These are phyloP conservation scores for Fusarium penzigii DNA, from an alignment of 2,329 filamentous ascomycete genomes.

Conservation along the genomic window DNA sequence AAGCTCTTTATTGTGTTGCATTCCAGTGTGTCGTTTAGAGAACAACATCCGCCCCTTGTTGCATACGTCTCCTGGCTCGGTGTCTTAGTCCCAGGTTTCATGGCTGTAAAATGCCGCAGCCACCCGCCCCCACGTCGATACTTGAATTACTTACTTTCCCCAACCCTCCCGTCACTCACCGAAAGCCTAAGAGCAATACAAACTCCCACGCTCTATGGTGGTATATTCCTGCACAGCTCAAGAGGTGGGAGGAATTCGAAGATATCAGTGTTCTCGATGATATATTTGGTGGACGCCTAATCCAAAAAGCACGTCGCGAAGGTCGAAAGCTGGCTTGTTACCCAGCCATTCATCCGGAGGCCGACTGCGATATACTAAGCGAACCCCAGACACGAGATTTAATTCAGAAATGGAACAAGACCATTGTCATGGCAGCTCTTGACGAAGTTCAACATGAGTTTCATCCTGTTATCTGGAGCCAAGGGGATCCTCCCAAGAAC, in stretches of 20 bases:
- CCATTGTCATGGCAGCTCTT: slow-evolving; percentile 13
- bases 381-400: slow-evolving; percentile 6
- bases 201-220: background rate
- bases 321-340: background rate
- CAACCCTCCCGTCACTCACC: slow-evolving; percentile 8
- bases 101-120: slow-evolving; percentile 1
- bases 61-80: too few relatives aligned
- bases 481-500: background rate
- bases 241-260: slow-evolving; percentile 8
- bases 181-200: slow-evolving; percentile 5
- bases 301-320: background rate
- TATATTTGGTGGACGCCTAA: background rate
- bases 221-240: slow-evolving; percentile 1
- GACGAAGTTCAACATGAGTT: slow-evolving; percentile 7
- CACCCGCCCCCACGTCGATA: slow-evolving; percentile 8
- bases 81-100: too few relatives aligned
- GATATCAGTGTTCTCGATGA: background rate
- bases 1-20: too few relatives aligned
- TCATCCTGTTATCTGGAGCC: slow-evolving; percentile 11
- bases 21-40: too few relatives aligned
- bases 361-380: background rate
- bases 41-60: too few relatives aligned
- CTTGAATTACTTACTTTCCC: slow-evolving; percentile 14
- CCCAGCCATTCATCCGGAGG: background rate
- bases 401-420: slow-evolving; percentile 9